Percentiles rank a stretch among this genome's conserved stretches.
Conservation (phyloP, 352 stramenopile species). For the Phytophthora melonis region DNA sequence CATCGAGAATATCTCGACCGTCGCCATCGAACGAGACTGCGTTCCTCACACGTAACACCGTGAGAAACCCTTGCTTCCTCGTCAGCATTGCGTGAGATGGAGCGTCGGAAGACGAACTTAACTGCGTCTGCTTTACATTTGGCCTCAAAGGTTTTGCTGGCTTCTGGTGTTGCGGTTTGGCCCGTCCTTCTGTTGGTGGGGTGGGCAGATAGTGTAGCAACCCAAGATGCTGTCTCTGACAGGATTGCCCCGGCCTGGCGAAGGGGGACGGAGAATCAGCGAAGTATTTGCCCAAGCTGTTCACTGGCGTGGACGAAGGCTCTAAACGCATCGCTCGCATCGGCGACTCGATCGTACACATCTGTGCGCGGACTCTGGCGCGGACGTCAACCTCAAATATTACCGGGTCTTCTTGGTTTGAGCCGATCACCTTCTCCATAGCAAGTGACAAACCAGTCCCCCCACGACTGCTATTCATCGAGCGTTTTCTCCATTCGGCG, state of each 20-base stretch:
- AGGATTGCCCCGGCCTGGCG: not conserved
- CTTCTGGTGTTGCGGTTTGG: conserved; percentile 8
- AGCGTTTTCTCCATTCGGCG: conserved; percentile 6
- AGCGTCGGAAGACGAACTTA: not conserved
- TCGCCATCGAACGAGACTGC: conserved; percentile 2
- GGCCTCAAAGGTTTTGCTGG: not conserved
- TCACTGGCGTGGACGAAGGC: conserved; percentile 40
- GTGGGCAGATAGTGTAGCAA: not conserved
- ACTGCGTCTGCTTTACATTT: conserved; percentile 5
- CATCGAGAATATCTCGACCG: conserved; percentile 5
- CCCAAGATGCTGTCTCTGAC: conserved; percentile 7
- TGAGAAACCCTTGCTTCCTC: conserved; percentile 54
- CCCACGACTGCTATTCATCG: not conserved
- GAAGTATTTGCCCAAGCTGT: conserved; percentile 53
- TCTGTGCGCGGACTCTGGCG: conserved; percentile 29
- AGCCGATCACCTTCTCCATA: conserved; percentile 1
- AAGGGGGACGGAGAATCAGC: conserved; percentile 18
- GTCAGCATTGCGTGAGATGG: conserved; percentile 22
- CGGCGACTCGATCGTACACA: conserved; percentile 37
- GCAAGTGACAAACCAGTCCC: not conserved
- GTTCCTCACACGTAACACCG: conserved; percentile 13
- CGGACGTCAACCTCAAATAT: conserved; percentile 35
- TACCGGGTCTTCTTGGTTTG: not conserved
- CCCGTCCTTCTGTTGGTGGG: not conserved
- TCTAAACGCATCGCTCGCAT: conserved; percentile 59